Evolutionary conservation across 148 eudicot species (phyloP).

Genomic region (Vaccinium macrocarpon): DNA sequence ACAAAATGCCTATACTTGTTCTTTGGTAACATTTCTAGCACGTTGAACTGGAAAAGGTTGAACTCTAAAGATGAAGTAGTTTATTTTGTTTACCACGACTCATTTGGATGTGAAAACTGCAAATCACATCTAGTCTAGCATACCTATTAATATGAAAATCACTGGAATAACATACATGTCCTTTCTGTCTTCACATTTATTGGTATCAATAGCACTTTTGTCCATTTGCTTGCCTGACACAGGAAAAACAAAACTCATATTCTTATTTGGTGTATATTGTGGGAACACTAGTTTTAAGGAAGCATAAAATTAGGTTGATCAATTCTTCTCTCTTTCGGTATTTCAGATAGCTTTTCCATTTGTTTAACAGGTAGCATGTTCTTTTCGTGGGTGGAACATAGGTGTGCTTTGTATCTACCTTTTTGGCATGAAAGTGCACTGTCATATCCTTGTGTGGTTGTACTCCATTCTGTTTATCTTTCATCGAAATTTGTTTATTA

Average conservation of each 20-base stretch:
- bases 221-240: neutral
- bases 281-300: neutral
- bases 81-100: neutral
- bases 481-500: neutral
- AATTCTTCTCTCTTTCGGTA: neutral
- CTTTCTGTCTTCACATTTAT: neutral
- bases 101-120: neutral
- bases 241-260: neutral
- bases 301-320: neutral
- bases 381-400: neutral
- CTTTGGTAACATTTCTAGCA: neutral
- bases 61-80: neutral
- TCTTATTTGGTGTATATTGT: neutral
- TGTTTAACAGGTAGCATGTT: neutral
- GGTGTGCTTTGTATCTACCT: neutral
- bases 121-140: neutral
- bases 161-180: neutral
- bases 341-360: neutral
- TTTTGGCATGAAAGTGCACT: neutral
- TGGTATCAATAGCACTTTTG: neutral
- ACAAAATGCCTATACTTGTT: neutral
- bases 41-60: neutral
- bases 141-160: neutral
- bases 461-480: neutral
- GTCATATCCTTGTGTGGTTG: neutral